A percentile compares a stretch with the other conserved stretches of the same genome.
phyloP scores from a whole-genome alignment of 2,329 filamentous ascomycete genomes.

The Fusarium beomiforme region DNA sequence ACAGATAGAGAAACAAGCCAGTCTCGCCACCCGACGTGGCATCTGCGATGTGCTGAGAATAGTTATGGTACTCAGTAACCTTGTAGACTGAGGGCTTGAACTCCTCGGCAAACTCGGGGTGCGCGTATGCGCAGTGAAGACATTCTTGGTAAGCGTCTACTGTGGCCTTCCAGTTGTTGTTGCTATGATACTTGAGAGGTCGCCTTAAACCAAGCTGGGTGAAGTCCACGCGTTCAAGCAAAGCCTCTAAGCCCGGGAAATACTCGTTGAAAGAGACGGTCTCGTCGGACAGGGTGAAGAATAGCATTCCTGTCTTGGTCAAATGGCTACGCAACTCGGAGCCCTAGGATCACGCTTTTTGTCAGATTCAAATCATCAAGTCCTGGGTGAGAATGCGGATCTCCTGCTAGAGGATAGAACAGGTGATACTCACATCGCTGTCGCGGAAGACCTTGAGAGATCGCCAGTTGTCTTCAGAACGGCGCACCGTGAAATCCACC shows the following conservation, averaged over 20 bases:
- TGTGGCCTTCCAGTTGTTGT: slow-evolving; percentile 56
- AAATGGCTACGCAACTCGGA: slow-evolving; percentile 40
- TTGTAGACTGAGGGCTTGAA: slow-evolving; percentile 66
- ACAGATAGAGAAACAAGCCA: slow-evolving; percentile 67
- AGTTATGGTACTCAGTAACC: slow-evolving; percentile 64
- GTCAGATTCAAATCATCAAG: neutral
- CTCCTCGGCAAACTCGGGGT: slow-evolving; percentile 63
- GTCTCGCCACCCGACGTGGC: slow-evolving; percentile 56
- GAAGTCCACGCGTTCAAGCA: slow-evolving; percentile 62
- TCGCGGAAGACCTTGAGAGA: neutral
- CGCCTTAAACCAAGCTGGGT: slow-evolving; percentile 61
- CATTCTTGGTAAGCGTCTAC: slow-evolving; percentile 55
- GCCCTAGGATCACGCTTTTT: slow-evolving; percentile 8
- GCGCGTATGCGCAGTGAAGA: slow-evolving; percentile 67
- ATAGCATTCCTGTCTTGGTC: slow-evolving; percentile 63
- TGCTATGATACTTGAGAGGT: slow-evolving; percentile 64
- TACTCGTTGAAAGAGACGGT: slow-evolving; percentile 62
- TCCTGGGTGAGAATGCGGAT: neutral
- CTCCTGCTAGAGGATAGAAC: neutral
- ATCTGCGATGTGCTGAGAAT: slow-evolving; percentile 65
- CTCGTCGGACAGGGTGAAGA: slow-evolving; percentile 58
- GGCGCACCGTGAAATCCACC: neutral
- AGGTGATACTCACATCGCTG: neutral
- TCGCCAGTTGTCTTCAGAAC: neutral
- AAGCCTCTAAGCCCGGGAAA: slow-evolving; percentile 60